phyloP scores from a whole-genome alignment of 108 stramenopile species.

The Aureococcus anophagefferens region DNA sequence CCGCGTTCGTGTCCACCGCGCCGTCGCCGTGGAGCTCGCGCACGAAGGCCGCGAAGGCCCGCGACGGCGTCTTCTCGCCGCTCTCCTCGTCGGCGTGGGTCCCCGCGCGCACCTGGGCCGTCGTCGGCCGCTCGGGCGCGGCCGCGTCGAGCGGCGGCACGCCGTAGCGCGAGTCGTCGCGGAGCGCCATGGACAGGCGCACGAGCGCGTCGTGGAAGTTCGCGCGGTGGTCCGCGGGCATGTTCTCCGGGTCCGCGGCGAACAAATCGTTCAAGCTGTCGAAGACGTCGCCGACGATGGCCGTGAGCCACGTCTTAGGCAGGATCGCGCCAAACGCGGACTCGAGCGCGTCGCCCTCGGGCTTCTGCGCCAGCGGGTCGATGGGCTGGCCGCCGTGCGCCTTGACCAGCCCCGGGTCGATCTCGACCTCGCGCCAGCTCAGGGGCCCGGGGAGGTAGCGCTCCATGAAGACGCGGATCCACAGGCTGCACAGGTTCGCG shows the following conservation, averaged over 20 bases:
- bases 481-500: neutral
- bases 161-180: too few species aligned
- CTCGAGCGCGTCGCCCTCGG: too few species aligned
- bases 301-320: too few species aligned
- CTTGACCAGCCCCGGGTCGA: neutral
- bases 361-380: too few species aligned
- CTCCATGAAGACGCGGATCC: slow-evolving; percentile 13
- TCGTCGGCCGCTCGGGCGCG: neutral
- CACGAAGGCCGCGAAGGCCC: neutral
- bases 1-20: slow-evolving; percentile 1
- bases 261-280: too few species aligned
- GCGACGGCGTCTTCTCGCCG: slow-evolving; percentile 3
- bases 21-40: neutral
- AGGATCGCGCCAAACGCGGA: too few species aligned
- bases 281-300: too few species aligned
- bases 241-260: too few species aligned
- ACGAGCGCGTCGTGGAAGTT: too few species aligned
- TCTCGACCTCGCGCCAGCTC: slow-evolving; percentile 1
- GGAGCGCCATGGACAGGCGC: too few species aligned
- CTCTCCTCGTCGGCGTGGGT: neutral
- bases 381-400: neutral
- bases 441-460: slow-evolving; percentile 2
- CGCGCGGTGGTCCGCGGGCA: too few species aligned
- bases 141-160: too few species aligned
- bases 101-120: neutral